Conservation (phyloP, 345 rosid species). For the Eutrema yunnanense region DNA sequence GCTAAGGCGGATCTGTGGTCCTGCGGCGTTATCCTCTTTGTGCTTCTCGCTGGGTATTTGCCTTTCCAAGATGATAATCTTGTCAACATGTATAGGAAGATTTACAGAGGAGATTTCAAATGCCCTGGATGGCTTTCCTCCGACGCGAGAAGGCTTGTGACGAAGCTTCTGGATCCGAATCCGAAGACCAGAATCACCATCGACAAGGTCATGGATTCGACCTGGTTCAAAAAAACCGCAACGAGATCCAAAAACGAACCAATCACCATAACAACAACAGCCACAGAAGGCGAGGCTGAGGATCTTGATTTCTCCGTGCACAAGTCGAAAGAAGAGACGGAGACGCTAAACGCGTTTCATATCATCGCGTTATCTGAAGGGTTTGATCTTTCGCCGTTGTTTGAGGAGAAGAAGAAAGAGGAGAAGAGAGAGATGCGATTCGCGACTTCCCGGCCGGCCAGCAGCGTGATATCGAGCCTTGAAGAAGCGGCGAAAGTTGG, state of each 20-base stretch:
- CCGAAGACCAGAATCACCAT: slow-evolving; percentile 51
- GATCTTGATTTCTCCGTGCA: slow-evolving; percentile 1
- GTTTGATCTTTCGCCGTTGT: slow-evolving; percentile 76
- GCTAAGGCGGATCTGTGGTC: slow-evolving; percentile 94
- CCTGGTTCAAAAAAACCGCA: slow-evolving; percentile 63
- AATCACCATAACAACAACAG: background rate
- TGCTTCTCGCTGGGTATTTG: slow-evolving; percentile 78
- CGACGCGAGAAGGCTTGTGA: slow-evolving; percentile 63
- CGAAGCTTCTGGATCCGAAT: slow-evolving; percentile 87
- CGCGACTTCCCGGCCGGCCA: slow-evolving; percentile 70
- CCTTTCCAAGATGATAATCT: slow-evolving; percentile 86
- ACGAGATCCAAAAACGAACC: slow-evolving; percentile 29
- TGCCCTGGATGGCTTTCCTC: slow-evolving; percentile 87
- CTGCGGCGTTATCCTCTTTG: slow-evolving; percentile 86
- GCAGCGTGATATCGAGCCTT: slow-evolving; percentile 73
- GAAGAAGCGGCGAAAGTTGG: slow-evolving; percentile 67
- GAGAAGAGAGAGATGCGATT: slow-evolving; percentile 79
- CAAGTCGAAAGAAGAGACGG: slow-evolving; percentile 39
- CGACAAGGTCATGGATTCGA: slow-evolving; percentile 58
- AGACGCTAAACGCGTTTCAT: slow-evolving; percentile 81
- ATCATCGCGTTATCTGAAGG: slow-evolving; percentile 85
- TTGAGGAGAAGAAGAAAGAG: slow-evolving; percentile 81
- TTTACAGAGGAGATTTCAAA: slow-evolving; percentile 81
- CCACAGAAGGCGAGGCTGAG: slow-evolving; percentile 27
- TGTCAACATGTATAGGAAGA: slow-evolving; percentile 77